Base-by-base conservation (phyloP, 2,329 filamentous ascomycete species). In the Fusarium sp. region DNA sequence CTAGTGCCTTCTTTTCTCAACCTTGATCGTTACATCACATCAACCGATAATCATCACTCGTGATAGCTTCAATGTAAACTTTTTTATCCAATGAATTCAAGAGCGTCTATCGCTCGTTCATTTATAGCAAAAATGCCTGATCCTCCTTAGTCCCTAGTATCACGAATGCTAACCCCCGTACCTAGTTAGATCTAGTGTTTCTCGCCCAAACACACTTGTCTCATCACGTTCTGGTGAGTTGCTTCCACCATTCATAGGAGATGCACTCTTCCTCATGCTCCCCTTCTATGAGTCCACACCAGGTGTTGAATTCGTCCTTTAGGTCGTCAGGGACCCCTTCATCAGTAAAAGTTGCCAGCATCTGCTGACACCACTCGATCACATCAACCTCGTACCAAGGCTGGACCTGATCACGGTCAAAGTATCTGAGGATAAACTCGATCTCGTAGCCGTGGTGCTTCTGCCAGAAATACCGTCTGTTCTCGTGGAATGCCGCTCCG, bases 1-100 rank as follows among this genome's bases (percentile, higher is more conserved):
- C 42, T 62, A 60, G 54, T 62, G 54, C 33, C 31, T 29, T 46
- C 39, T 62, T 33, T 12, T 18, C 33, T 35, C 39, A 62, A 39
- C 60, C 29, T 33, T 18, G 41, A 46, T 46, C 41, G 31, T 59
- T 37, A 33, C n/a, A 46, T 46, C 33, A 59, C n/a, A 11, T 23
- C 14, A 38, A 19, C 25, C 7, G 19, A 11, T 37, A 15, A 60
- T 15, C 52, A 33, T 46, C 60, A 46, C 52, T 48, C 52, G 42
- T 29, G 33, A 60, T 39, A 45, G 27, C 27, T 46, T 59, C 60
- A 39, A 27, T 10, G 33, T n/a, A 10, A 19, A 5, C n/a, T 31
- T 27, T 31, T 19, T n/a, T 23, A 62, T 59, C 52, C 42, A 51
- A 44, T 61, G 25, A 51, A 49, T 37, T 48, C 11, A 35, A 25